These are phyloP conservation scores for Hemileccinum impolitum DNA, from an alignment of 768 basidiomycete genomes.

Conservation along the genomic window DNA sequence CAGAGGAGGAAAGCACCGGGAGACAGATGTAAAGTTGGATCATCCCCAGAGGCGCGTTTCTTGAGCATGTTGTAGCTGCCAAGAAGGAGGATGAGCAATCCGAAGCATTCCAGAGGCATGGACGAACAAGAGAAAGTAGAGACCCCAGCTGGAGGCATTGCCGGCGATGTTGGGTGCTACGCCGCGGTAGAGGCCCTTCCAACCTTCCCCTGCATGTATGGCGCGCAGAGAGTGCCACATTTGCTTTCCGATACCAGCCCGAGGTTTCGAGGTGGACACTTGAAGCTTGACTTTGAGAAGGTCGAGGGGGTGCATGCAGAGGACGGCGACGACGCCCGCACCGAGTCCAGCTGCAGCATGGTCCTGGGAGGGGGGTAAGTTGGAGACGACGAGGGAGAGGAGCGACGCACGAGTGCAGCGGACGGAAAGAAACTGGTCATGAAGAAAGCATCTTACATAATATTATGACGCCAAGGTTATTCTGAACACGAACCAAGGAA, in stretches of 20 bases:
- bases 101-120: not conserved
- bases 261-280: slow-evolving; percentile 66
- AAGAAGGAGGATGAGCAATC: slow-evolving; percentile 3
- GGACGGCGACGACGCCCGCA: slow-evolving; percentile 86
- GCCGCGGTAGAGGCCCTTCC: slow-evolving; percentile 86
- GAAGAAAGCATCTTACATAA: slow-evolving; percentile 17
- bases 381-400: not conserved
- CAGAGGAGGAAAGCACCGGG: slow-evolving; percentile 81
- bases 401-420: slow-evolving; percentile 29
- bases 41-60: slow-evolving; percentile 66
- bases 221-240: slow-evolving; percentile 74
- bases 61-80: slow-evolving; percentile 92
- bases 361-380: slow-evolving; percentile 53
- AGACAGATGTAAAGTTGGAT: slow-evolving; percentile 64
- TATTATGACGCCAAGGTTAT: no score
- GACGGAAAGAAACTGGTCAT: slow-evolving; percentile 44
- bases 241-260: slow-evolving; percentile 61
- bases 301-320: slow-evolving; percentile 97
- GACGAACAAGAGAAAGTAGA: slow-evolving; percentile 92
- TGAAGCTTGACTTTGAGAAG: slow-evolving; percentile 93
- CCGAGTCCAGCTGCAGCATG: slow-evolving; percentile 93
- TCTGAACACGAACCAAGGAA: no score
- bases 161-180: slow-evolving; percentile 89
- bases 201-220: slow-evolving; percentile 74
- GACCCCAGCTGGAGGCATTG: slow-evolving; percentile 94